Evolutionary conservation across 208 protist genomes (phyloP).

Genomic region (Jaenimonas drosophilae): DNA sequence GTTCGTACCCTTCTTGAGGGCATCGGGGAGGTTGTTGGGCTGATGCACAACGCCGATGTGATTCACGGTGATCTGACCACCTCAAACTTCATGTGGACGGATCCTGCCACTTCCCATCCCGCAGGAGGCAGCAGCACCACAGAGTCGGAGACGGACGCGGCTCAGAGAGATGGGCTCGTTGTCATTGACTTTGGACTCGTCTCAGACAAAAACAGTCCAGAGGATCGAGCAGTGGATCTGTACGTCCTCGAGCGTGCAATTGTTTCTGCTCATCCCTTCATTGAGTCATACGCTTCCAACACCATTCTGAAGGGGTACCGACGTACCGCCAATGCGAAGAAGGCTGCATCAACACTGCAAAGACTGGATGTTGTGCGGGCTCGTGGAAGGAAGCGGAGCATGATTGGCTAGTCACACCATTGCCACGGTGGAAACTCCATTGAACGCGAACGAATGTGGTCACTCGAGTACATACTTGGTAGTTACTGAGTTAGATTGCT

Average conservation of each 20-base stretch:
- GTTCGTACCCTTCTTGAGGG: slow-evolving; percentile 25
- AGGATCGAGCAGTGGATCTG: slow-evolving; percentile 98
- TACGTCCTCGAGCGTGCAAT: slow-evolving; percentile 98
- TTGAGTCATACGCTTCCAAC: slow-evolving; percentile 16
- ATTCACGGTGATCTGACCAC: slow-evolving; percentile 98
- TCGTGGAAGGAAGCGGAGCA: slow-evolving; percentile 82
- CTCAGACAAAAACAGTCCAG: slow-evolving; percentile 65
- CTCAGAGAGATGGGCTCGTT: slow-evolving; percentile 28
- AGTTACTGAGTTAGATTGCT: no score
- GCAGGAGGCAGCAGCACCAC: slow-evolving; percentile 1
- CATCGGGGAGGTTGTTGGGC: slow-evolving; percentile 84
- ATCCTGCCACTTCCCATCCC: not conserved
- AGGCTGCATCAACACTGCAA: slow-evolving; percentile 31
- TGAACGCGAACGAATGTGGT: no score
- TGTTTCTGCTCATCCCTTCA: slow-evolving; percentile 87
- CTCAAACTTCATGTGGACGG: slow-evolving; percentile 90
- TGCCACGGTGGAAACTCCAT: not conserved
- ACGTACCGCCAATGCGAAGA: slow-evolving; percentile 26
- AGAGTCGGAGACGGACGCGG: not conserved
- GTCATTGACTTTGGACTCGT: slow-evolving; percentile 98
- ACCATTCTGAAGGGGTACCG: slow-evolving; percentile 53
- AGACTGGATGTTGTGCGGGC: slow-evolving; percentile 70
- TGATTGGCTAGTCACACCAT: slow-evolving; percentile 56
- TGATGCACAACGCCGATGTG: slow-evolving; percentile 87
- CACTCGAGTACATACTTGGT: no score